Conservation (phyloP, 164 flowering plant genomes). For the Brasenia schreberi region DNA sequence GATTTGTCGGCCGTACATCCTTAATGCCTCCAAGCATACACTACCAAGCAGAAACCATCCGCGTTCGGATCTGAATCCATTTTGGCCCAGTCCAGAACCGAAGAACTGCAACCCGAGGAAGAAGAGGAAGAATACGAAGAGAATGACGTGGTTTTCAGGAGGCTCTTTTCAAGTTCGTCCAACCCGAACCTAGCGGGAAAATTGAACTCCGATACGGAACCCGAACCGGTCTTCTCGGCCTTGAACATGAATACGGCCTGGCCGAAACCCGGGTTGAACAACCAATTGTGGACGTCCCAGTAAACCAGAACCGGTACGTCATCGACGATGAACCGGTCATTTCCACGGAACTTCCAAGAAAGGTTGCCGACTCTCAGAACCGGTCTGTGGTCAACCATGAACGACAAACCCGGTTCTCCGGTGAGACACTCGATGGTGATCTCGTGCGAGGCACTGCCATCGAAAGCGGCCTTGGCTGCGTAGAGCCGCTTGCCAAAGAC, state of each 20-base stretch:
- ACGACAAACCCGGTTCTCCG: not conserved
- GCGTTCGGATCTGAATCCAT: conserved; percentile 39
- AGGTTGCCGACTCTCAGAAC: not conserved
- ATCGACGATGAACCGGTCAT: not conserved
- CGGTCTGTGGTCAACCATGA: not conserved
- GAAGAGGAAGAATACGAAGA: conserved; percentile 48
- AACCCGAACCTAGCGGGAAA: conserved; percentile 19
- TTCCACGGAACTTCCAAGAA: not conserved
- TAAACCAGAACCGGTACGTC: not conserved
- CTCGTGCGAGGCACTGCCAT: not conserved
- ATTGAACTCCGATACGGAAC: conserved; percentile 8
- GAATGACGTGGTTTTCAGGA: conserved; percentile 32
- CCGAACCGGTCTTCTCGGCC: not conserved
- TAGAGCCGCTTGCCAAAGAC: not conserved
- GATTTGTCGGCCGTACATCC: too few relatives aligned
- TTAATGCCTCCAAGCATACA: conserved; percentile 53
- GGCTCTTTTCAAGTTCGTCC: conserved; percentile 37
- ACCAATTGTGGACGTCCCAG: not conserved
- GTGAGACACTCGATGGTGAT: not conserved
- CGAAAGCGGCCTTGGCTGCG: not conserved
- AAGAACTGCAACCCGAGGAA: conserved; percentile 44
- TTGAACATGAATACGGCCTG: not conserved
- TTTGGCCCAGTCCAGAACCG: conserved; percentile 78
- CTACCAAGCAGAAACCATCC: conserved; percentile 50
- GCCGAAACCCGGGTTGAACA: not conserved